A percentile compares a stretch with the other conserved stretches of the same genome.
Evolutionary conservation across 495 filamentous ascomycete genomes (phyloP).

Genomic region (Hypoxylon fragiforme): DNA sequence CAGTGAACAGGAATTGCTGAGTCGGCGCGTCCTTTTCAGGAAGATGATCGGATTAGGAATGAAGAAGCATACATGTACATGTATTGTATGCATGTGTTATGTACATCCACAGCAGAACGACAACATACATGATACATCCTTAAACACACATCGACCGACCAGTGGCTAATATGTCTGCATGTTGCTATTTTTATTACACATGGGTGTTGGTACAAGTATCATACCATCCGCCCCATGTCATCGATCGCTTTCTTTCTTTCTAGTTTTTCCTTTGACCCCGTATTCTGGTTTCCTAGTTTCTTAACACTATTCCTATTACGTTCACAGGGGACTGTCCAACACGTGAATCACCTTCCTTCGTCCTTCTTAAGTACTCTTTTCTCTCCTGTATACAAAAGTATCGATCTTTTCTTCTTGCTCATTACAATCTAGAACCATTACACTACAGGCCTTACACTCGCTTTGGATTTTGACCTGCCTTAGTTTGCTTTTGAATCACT

Average conservation of each 20-base stretch:
- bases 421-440: conserved; percentile 2
- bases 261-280: conserved; percentile 16
- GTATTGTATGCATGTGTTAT: too few relatives aligned
- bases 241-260: conserved; percentile 8
- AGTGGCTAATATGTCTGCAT: too few relatives aligned
- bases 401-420: conserved; percentile 11
- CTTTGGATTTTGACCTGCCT: conserved; percentile 9
- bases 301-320: too few relatives aligned
- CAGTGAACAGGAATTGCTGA: conserved; percentile 2
- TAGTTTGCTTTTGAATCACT: conserved; percentile 23
- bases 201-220: conserved; percentile 31
- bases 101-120: neutral
- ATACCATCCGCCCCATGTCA: conserved; percentile 22
- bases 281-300: conserved; percentile 20
- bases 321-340: conserved; percentile 18
- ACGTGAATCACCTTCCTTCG: conserved; percentile 23
- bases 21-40: conserved; percentile 18
- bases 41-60: conserved; percentile 12
- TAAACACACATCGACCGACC: too few relatives aligned
- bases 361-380: conserved; percentile 18
- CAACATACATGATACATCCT: too few relatives aligned
- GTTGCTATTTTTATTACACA: too few relatives aligned
- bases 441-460: conserved; percentile 18
- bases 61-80: too few relatives aligned
- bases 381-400: conserved; percentile 13